Conservation (phyloP, 2,329 filamentous ascomycete genomes). For the Hypomyces perniciosus region DNA sequence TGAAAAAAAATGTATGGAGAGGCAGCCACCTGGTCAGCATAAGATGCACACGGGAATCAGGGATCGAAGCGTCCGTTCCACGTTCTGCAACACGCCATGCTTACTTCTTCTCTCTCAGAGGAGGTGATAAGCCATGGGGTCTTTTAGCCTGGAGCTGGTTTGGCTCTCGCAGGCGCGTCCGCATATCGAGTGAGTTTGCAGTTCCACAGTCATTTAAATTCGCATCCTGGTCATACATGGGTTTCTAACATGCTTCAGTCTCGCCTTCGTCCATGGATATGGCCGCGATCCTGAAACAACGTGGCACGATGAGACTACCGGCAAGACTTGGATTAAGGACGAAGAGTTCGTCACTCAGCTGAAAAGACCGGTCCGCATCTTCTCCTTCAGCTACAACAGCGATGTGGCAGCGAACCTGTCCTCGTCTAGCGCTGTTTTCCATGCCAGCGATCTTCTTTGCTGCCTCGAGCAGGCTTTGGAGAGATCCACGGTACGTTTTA, state of each 20-base stretch:
- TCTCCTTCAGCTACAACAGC: constrained; percentile 19
- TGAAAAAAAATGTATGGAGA: background rate
- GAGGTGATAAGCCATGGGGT: background rate
- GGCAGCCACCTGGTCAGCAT: background rate
- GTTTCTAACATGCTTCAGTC: constrained; percentile 18
- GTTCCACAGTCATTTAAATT: background rate
- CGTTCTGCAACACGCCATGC: background rate
- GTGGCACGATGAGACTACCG: constrained; percentile 20
- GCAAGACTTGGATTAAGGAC: constrained; percentile 22
- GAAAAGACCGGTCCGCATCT: constrained; percentile 15
- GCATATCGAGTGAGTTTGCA: constrained; percentile 10
- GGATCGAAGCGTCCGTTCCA: background rate
- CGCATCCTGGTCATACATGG: background rate
- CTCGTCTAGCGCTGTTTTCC: constrained; percentile 19
- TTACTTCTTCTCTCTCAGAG: background rate
- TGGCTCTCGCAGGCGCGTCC: constrained; percentile 7
- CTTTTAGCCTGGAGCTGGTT: constrained; percentile 9
- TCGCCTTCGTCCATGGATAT: constrained; percentile 21
- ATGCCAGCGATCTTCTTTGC: constrained; percentile 18
- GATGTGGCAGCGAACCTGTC: constrained; percentile 20
- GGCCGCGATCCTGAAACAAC: constrained; percentile 16
- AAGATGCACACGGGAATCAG: background rate
- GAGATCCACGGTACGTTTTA: constrained; percentile 10
- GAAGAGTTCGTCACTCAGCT: constrained; percentile 18
- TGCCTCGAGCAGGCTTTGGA: constrained; percentile 14